Conservation (phyloP, 352 stramenopile species). For the Globisporangium acanthophoron region DNA sequence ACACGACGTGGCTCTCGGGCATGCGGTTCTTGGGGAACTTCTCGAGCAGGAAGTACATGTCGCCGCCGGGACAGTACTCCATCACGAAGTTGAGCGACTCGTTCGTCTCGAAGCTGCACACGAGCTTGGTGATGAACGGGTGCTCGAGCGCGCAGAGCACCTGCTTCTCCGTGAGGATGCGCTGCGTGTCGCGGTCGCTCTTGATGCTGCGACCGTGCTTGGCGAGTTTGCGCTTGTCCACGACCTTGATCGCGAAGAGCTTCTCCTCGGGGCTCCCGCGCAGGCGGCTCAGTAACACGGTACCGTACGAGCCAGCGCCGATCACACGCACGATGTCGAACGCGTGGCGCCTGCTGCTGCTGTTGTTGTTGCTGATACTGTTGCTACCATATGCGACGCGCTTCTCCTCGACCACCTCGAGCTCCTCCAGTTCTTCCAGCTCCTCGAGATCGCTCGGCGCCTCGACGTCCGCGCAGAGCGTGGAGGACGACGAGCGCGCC, state of each 20-base stretch:
- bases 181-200: slow-evolving; percentile 37
- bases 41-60: slow-evolving; percentile 93
- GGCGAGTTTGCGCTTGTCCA: slow-evolving; percentile 67
- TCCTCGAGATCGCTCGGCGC: slow-evolving; percentile 5
- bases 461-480: slow-evolving; percentile 36
- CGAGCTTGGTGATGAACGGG: slow-evolving; percentile 97
- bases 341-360: slow-evolving; percentile 23
- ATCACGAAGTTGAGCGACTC: slow-evolving; percentile 97
- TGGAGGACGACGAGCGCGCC: slow-evolving; percentile 44
- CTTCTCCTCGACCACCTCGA: slow-evolving; percentile 8
- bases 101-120: slow-evolving; percentile 88
- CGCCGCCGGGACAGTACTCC: slow-evolving; percentile 97
- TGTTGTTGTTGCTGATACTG: background rate
- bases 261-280: slow-evolving; percentile 18
- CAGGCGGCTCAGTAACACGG: slow-evolving; percentile 57
- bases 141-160: slow-evolving; percentile 94
- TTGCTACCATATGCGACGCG: background rate
- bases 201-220: slow-evolving; percentile 10
- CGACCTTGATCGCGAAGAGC: slow-evolving; percentile 71
- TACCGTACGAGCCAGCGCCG: slow-evolving; percentile 71
- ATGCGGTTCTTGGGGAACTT: slow-evolving; percentile 91
- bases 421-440: slow-evolving; percentile 6
- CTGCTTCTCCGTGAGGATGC: slow-evolving; percentile 95
- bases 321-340: slow-evolving; percentile 77
- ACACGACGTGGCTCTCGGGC: slow-evolving; percentile 87